Evolutionary conservation across 176 grass and related monocot genomes (phyloP), one percentile per base, ranked within the genome.

Genomic region (Stipa capillata): DNA sequence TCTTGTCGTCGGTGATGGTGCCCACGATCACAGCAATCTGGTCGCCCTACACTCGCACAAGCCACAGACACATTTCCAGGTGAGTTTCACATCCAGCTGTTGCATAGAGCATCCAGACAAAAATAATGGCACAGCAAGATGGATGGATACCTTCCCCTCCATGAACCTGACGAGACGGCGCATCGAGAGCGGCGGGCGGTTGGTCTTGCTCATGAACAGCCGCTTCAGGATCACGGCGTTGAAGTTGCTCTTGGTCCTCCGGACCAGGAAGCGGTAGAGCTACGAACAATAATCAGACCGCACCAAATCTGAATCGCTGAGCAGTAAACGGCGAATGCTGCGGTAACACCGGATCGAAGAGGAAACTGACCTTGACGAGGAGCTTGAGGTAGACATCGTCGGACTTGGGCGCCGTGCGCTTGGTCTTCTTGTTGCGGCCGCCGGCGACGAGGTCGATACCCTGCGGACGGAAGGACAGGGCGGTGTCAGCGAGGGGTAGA

Each of bases 161-260:
- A 89, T 91, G 81, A 97, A 93, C 17, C 48, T 91, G 74, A 87
- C 85, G 25, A 97, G 91, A 33, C 88, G 85, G 77, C 87, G 84
- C 73, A 97, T 90, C 9, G 91, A 97, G 6, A 97, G 82, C 28
- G 94, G 91, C 11, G 88, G 74, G 50, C 84, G 79, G 81, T 93
- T 97, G 62, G 80, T 83, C 91, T 89, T 91, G 74, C 94, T 97
- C 94, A 97, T 97, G 84, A 91, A 97, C 7, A 97, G 57, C n/a
- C 94, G 84, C 78, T 87, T 97, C 1, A 97, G 77, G 53, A 97
- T 91, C 18, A 93, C 84, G 60, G 86, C 80, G 84, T 97, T 91
- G n/a, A 88, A 89, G 76, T 78, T 67, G 71, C 90, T 97, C 68
- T 85, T 90, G 14, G 94, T 97, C 78, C 94, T 85, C 31, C 90